Evolutionary conservation across 352 stramenopile genomes (phyloP), one percentile per base, ranked within the genome.

Genomic region (Pythium coloratum): DNA sequence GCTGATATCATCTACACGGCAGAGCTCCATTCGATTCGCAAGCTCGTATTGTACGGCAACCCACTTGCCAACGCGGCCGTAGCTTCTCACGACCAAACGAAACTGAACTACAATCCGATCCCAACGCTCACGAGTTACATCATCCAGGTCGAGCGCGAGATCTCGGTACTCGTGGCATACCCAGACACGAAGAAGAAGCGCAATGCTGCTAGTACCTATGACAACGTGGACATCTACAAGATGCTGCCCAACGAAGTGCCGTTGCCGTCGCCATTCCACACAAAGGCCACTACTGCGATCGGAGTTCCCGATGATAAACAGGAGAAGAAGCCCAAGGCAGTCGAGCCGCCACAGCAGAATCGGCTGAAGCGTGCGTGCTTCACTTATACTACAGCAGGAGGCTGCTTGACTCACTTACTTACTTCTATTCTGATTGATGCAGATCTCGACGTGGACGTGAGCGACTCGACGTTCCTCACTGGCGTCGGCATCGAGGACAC

Each of bases 221-320:
- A 91, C n/a, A 77, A 86, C 30, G 82, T 92, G 3, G 78, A 91
- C 56, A 94, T 94, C 66, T 92, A 88, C 72, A 92, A 90, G 67
- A 86, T 92, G 73, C 84, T 92, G 60, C 82, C 84, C 0, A 90
- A 85, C 30, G 80, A 90, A 33, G 67, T 82, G 10, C 69, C 76
- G 20, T 66, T 90, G 26, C 74, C 82, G n/a, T 74, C 73, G 5
- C 75, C 80, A 26, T 92, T 92, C 55, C 78, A 72, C 9, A 82
- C 70, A 26, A 80, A 80, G 32, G 62, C 78, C n/a, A 79, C 73
- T 0, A 61, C 77, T n/a, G 24, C 55, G 13, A 47, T 71, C 18
- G 72, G 64, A 32, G 61, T 53, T 1, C 9, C 46, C 3, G 38
- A 32, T 16, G 64, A 77, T 26, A 67, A 42, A 10, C 50, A 50